Conservation (phyloP, 257 asterid genomes). For the Petunia axillaris region DNA sequence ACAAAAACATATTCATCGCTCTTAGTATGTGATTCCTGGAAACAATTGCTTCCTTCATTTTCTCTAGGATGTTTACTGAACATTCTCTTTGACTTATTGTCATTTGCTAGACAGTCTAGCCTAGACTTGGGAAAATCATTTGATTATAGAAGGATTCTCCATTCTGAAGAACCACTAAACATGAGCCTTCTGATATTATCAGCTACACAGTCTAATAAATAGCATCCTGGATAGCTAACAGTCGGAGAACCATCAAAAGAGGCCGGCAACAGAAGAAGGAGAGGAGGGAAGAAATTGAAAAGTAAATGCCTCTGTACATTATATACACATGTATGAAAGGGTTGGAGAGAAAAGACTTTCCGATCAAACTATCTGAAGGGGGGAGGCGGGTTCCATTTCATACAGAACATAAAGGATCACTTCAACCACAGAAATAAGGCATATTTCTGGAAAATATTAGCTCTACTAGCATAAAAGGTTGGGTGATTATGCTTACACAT, state of each 20-base stretch:
- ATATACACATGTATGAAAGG: constrained; percentile 14
- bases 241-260: neutral
- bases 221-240: neutral
- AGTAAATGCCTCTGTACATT: neutral
- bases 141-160: neutral
- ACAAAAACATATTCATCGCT: constrained; percentile 7
- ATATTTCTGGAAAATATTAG: neutral
- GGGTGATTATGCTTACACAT: neutral
- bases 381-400: neutral
- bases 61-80: constrained; percentile 1
- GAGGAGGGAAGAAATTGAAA: neutral
- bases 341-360: neutral
- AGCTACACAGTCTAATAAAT: neutral
- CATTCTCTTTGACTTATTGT: neutral
- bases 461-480: constrained; percentile 20
- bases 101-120: neutral
- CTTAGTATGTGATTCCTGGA: neutral
- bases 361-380: neutral
- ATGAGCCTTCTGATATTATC: neutral
- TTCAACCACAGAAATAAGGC: neutral
- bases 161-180: constrained; percentile 1
- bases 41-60: neutral
- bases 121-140: neutral
- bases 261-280: neutral
- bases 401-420: neutral